Percentiles rank a stretch among this genome's conserved stretches.
phyloP scores from a whole-genome alignment of 1,284 basidiomycete species.

The Cryptococcus deneoformans region DNA sequence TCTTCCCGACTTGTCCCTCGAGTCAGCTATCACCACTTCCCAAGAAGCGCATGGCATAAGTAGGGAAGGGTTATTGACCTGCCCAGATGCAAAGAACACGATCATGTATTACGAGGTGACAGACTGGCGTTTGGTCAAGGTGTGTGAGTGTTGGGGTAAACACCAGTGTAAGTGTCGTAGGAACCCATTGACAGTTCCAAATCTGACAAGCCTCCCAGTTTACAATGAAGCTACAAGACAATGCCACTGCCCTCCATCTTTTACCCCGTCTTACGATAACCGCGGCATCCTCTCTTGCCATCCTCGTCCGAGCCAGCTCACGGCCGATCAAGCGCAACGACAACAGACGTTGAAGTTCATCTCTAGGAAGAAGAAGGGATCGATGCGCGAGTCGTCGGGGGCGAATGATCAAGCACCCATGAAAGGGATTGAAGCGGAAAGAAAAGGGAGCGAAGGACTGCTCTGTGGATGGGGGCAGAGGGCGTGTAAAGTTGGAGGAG shows the following conservation, averaged over 20 bases:
- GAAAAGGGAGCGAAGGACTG: neutral
- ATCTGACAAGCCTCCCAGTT: neutral
- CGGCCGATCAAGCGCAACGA: neutral
- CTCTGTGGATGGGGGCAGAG: neutral
- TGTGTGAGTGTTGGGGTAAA: neutral
- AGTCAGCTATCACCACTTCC: neutral
- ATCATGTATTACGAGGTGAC: neutral
- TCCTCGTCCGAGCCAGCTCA: neutral
- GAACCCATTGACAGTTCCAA: neutral
- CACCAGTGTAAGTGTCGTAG: neutral
- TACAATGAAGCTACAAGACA: neutral
- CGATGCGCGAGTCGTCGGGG: neutral
- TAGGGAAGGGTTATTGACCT: neutral
- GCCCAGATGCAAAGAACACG: neutral
- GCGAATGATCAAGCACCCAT: neutral
- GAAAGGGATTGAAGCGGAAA: neutral
- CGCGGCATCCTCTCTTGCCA: neutral
- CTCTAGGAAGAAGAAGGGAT: neutral
- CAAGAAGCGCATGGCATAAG: no score
- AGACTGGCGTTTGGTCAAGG: neutral
- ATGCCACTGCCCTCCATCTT: neutral
- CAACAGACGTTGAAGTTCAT: neutral
- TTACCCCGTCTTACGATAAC: neutral
- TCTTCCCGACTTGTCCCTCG: neutral
- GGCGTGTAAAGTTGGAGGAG: neutral